Percentiles rank a stretch among this genome's conserved stretches.
phyloP scores from a whole-genome alignment of 257 asterid genomes.

The Thymus mandschuricus region DNA sequence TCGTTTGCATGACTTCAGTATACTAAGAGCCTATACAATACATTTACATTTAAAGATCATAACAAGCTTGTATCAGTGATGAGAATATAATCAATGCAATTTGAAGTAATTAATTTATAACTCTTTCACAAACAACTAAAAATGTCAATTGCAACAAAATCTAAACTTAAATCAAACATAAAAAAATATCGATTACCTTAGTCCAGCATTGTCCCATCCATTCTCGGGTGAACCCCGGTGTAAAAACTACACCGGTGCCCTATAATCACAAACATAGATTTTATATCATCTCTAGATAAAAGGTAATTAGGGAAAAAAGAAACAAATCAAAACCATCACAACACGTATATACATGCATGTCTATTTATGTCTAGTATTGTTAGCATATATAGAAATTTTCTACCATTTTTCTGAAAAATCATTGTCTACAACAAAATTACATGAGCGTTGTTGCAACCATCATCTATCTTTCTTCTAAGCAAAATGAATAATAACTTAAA shows the following conservation, averaged over 20 bases:
- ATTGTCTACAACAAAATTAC: background rate
- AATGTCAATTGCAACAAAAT: background rate
- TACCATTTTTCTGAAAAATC: background rate
- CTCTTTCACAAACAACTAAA: background rate
- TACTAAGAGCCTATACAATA: conserved; percentile 7
- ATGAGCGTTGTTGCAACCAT: background rate
- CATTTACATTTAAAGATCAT: background rate
- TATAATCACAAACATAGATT: conserved; percentile 25
- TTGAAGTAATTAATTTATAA: background rate
- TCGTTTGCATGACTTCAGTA: conserved; percentile 34
- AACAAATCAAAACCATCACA: background rate
- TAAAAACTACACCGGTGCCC: conserved; percentile 41
- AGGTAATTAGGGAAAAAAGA: background rate
- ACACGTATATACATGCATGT: too few species aligned
- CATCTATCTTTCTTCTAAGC: background rate
- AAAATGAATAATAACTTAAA: too few species aligned
- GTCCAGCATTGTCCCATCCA: conserved; percentile 70
- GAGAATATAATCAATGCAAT: background rate
- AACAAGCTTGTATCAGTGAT: background rate
- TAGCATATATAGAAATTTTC: background rate
- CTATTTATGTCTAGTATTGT: background rate
- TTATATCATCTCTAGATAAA: background rate
- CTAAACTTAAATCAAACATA: background rate
- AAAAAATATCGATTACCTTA: conserved; percentile 36
- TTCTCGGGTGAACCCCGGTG: conserved; percentile 41